Conservation (phyloP, 768 basidiomycete genomes). For the Chalciporus pseudorubinellus region DNA sequence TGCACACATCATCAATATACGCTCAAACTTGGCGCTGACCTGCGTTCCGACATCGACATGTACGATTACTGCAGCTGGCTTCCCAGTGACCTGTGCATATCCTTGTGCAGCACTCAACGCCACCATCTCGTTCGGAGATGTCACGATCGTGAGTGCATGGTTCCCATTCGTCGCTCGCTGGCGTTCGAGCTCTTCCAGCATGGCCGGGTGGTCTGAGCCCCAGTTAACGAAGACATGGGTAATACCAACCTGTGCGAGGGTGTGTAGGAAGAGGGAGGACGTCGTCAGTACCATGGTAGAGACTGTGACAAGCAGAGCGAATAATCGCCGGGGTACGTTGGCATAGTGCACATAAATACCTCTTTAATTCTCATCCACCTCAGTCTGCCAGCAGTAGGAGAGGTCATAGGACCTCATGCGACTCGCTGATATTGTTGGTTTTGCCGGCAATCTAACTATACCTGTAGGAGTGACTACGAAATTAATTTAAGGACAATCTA, state of each 20-base stretch:
- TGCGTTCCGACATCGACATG: conserved; percentile 74
- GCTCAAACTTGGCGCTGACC: conserved; percentile 30
- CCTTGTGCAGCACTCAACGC: conserved; percentile 71
- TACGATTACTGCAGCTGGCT: conserved; percentile 68
- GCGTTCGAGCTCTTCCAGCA: conserved; percentile 66
- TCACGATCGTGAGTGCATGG: conserved; percentile 53
- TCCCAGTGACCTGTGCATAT: conserved; percentile 62
- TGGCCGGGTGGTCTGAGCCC: conserved; percentile 72
- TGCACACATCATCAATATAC: too few relatives aligned
- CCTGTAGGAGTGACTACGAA: too few relatives aligned
- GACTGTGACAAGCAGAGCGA: not conserved
- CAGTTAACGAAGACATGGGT: conserved; percentile 74
- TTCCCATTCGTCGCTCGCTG: conserved; percentile 41
- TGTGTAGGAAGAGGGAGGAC: conserved; percentile 58
- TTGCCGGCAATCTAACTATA: too few relatives aligned
- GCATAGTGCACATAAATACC: not conserved
- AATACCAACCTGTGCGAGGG: conserved; percentile 55
- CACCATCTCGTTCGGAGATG: conserved; percentile 76
- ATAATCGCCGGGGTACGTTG: not conserved
- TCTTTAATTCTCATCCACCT: not conserved
- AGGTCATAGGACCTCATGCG: too few relatives aligned
- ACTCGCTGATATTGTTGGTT: too few relatives aligned
- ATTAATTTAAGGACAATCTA: too few relatives aligned
- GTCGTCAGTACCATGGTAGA: conserved; percentile 47
- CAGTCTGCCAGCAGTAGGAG: too few relatives aligned